phyloP scores from a whole-genome alignment of 257 asterid genomes.

The Solanum raphanifolium region DNA sequence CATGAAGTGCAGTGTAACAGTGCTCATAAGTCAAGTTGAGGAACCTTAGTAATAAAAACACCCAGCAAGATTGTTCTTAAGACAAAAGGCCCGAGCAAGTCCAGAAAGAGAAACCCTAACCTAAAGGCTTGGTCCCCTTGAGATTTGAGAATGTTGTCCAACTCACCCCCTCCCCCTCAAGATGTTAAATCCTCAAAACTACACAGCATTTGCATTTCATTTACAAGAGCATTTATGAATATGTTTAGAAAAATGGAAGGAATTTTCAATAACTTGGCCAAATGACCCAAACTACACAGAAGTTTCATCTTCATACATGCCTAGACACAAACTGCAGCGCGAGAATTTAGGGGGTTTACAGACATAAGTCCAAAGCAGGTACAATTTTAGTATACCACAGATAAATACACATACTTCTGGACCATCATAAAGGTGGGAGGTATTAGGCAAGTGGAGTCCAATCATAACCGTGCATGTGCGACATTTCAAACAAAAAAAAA shows the following conservation, averaged over 20 bases:
- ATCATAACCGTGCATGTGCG: background rate
- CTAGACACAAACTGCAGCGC: background rate
- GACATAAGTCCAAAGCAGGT: background rate
- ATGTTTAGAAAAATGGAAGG: background rate
- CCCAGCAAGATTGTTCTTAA: background rate
- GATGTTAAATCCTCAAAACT: background rate
- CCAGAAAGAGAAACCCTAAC: background rate
- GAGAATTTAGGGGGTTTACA: background rate
- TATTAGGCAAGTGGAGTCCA: background rate
- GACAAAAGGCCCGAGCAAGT: background rate
- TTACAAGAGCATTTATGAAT: background rate
- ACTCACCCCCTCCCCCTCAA: background rate
- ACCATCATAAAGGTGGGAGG: background rate
- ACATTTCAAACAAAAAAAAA: background rate
- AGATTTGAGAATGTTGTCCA: background rate
- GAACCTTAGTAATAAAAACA: background rate
- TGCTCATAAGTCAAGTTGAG: background rate
- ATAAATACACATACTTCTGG: background rate
- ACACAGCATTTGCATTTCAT: background rate
- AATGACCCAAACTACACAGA: background rate
- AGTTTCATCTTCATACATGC: background rate
- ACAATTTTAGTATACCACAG: background rate
- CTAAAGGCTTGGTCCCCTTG: background rate
- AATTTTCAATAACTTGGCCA: background rate
- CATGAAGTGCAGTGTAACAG: background rate